Base-by-base conservation (phyloP, 108 stramenopile genomes). In the Cyclotella sp. region DNA sequence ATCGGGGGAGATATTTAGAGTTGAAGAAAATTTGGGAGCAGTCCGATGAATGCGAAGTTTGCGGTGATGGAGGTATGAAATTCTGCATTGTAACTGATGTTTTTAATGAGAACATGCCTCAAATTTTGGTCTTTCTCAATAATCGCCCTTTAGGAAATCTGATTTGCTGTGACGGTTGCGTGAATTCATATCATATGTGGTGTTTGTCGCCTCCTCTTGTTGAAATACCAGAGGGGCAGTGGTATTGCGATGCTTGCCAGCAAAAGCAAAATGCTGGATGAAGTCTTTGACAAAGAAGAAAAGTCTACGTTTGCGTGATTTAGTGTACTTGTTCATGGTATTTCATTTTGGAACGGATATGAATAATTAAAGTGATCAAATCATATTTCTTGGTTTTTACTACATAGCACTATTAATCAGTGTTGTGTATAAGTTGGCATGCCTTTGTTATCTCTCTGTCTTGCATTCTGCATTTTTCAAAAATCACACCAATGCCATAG, bases 141-240 rank as follows among this genome's bases (percentile, higher is more conserved):
- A 3, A 43, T 47, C 26, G 6, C 8, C 27, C 18, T 47, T 1
- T 24, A 65, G 64, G 88, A 3, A 76, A 79, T 22, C 78, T 91
- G 49, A 27, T 92, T 0, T 70, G 90, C 27, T 96, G 96, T 78
- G 95, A 96, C 68, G 83, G 77, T 29, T 96, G 95, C 58, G 80
- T 91, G 29, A 81, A 72, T 45, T 77, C 82, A 21, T 96, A 86
- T 73, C 95, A 96, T 76, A 53, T 78, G 61, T 61, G 52, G 27
- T 96, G 95, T 66, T 57, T 93, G 47, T 45, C 61, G 19, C 93
- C 93, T 13, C 86, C 87, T 44, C 61, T 96, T n/a, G 29, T 7
- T 26, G 79, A 71, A 43, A 64, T 95, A n/a, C 96, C 96, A 15
- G 54, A 71, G 34, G 91, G 90, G 29, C 82, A 91, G 11, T 97